These are phyloP conservation scores for Spizellomyces punctatus DNA, from an alignment of 192 early-diverging fungal species.

Conservation along the genomic window DNA sequence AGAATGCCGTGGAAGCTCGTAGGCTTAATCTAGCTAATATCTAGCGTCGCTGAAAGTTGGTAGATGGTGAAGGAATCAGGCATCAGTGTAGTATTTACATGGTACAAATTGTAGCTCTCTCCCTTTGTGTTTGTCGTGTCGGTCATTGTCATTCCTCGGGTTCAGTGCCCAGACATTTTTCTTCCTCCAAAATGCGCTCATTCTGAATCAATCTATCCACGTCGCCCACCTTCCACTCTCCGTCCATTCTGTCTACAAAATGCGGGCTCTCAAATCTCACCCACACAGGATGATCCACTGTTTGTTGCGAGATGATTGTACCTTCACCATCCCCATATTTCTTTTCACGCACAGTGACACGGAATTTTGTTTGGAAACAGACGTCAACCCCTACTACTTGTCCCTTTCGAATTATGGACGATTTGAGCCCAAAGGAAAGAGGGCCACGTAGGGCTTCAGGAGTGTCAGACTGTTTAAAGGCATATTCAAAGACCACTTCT, in stretches of 20 bases:
- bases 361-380: background rate
- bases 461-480: background rate
- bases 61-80: background rate
- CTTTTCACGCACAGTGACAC: background rate
- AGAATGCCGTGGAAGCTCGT: background rate
- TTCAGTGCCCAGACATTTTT: background rate
- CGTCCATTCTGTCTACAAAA: slow-evolving; percentile 16
- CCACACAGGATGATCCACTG: background rate
- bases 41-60: background rate
- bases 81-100: slow-evolving; percentile 1
- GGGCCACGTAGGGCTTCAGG: background rate
- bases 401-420: slow-evolving; percentile 6
- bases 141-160: too few relatives aligned
- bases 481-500: slow-evolving; percentile 29
- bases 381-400: slow-evolving; percentile 20
- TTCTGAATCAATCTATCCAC: slow-evolving; percentile 12
- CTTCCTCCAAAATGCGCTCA: slow-evolving; percentile 10
- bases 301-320: background rate
- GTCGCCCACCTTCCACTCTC: slow-evolving; percentile 13
- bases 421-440: background rate
- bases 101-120: background rate
- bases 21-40: too few relatives aligned
- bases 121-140: too few relatives aligned
- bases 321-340: background rate
- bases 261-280: slow-evolving; percentile 17